Base-by-base conservation (phyloP, 768 basidiomycete genomes). In the Suillus plorans region DNA sequence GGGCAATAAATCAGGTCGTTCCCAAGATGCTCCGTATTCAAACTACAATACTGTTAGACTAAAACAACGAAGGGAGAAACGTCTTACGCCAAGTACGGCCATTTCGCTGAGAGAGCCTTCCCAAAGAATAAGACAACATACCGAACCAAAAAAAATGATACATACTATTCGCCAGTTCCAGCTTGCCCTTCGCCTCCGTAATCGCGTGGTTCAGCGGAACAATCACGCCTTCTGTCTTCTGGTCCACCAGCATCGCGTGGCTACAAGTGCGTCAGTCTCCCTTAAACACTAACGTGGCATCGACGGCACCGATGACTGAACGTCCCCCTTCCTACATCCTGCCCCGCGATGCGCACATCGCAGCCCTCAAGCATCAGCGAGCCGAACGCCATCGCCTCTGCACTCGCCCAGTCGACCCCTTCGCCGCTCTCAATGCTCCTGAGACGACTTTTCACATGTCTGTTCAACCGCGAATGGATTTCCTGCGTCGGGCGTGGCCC, bases 181-280 rank as follows among this genome's bases (percentile, higher is more conserved):
- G 75, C 70, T 86, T 90, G 37, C 91, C 91, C 10, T 76, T 76
- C 0, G 85, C 83, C 37, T 81, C 79, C 31, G 20, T 44, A 28
- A 92, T 74, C 10, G 80, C 83, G 37, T 89, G 84, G 71, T 97
- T 97, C 63, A 97, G 78, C 0, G 95, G 95, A 0, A 96, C 90
- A 39, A 87, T 74, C 14, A 93, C 90, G 0, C 83, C 80, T 69
- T 97, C 95, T 0, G 88, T 90, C 72, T 85, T 84, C 75, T 97
- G 95, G 72, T 97, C 87, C 1, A 97, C 92, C 22, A 96, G 78
- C 93, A 97, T 95, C 0, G 94, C 94, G 75, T 97, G 95, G 7
- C 87, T 86, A 44, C 0, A 16, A 44, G 16, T 31, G 5, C 28
- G 34, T 22, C 36, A 57, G 42, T 62, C 20, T 10, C n/a, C 7